phyloP scores from a whole-genome alignment of 2,329 filamentous ascomycete species.

The Neocatenulostroma microsporum region DNA sequence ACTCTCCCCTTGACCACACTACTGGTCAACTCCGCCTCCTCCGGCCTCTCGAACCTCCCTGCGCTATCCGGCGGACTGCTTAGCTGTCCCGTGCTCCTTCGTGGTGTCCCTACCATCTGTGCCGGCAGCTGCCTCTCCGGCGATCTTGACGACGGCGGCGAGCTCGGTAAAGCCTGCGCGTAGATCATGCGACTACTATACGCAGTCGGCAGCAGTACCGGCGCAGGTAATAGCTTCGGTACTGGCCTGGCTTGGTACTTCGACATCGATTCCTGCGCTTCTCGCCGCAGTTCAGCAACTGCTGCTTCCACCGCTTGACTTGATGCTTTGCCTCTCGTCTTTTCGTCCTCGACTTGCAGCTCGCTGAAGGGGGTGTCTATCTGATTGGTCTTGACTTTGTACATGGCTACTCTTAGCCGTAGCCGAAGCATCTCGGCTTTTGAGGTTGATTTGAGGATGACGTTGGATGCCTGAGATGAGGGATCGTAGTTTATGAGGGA shows the following conservation, averaged over 20 bases:
- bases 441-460: constrained; percentile 24
- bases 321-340: constrained; percentile 4
- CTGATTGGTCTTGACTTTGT: constrained; percentile 69
- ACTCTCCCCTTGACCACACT: constrained; percentile 45
- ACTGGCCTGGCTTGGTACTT: constrained; percentile 1
- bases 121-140: constrained; percentile 18
- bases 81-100: too few species aligned
- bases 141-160: constrained; percentile 23
- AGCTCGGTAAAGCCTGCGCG: constrained; percentile 26
- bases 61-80: constrained; percentile 3
- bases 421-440: constrained; percentile 56
- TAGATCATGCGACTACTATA: constrained; percentile 33
- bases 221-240: constrained; percentile 30
- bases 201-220: constrained; percentile 32
- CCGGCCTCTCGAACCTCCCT: not conserved
- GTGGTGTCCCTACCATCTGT: constrained; percentile 8
- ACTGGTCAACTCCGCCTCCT: constrained; percentile 33
- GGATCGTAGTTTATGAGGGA: constrained; percentile 42
- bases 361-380: constrained; percentile 56
- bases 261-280: constrained; percentile 8
- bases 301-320: constrained; percentile 19
- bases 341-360: constrained; percentile 30
- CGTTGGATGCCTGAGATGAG: constrained; percentile 30
- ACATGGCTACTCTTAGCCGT: constrained; percentile 62
- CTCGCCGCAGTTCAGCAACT: constrained; percentile 18